Evolutionary conservation across 2,329 filamentous ascomycete genomes (phyloP).

Genomic region (Colletotrichum graminicola): DNA sequence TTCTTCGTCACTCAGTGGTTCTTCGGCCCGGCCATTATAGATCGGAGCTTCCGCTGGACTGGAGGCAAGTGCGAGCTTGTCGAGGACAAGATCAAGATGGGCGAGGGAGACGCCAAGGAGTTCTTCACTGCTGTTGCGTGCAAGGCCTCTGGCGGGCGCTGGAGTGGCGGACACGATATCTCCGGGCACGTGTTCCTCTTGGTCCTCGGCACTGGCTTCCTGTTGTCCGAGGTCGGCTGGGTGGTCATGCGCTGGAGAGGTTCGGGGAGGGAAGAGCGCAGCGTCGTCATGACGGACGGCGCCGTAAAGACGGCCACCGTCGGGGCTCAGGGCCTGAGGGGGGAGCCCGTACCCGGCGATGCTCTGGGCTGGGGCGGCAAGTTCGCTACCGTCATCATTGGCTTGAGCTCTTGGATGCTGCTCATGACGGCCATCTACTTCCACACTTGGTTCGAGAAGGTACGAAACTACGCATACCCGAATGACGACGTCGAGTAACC

Average conservation of each 20-base stretch:
- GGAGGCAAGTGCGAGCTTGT: conserved; percentile 84
- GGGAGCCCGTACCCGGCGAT: conserved; percentile 21
- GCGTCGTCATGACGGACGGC: conserved; percentile 75
- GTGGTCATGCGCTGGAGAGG: conserved; percentile 61
- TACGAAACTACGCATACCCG: conserved; percentile 52
- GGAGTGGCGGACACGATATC: conserved; percentile 96
- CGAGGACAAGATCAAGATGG: conserved; percentile 59
- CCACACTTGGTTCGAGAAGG: conserved; percentile 99
- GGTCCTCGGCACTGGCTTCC: conserved; percentile 83
- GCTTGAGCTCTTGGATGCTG: conserved; percentile 91
- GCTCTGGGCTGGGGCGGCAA: conserved; percentile 61
- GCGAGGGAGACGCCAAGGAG: conserved; percentile 59
- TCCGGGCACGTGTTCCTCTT: conserved; percentile 95
- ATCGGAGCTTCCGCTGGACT: conserved; percentile 88
- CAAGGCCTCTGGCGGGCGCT: conserved; percentile 83
- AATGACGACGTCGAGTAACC: not conserved
- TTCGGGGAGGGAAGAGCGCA: conserved; percentile 69
- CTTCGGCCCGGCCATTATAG: conserved; percentile 91
- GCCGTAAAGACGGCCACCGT: conserved; percentile 71
- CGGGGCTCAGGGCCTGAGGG: conserved; percentile 51
- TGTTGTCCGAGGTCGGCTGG: conserved; percentile 83
- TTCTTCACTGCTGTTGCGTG: conserved; percentile 83
- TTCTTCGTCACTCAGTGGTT: conserved; percentile 94
- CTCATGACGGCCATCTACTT: conserved; percentile 99
- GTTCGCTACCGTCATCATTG: conserved; percentile 74